Evolutionary conservation across 192 early-diverging fungal genomes (phyloP).

Genomic region (Umbelopsis ramanniana): DNA sequence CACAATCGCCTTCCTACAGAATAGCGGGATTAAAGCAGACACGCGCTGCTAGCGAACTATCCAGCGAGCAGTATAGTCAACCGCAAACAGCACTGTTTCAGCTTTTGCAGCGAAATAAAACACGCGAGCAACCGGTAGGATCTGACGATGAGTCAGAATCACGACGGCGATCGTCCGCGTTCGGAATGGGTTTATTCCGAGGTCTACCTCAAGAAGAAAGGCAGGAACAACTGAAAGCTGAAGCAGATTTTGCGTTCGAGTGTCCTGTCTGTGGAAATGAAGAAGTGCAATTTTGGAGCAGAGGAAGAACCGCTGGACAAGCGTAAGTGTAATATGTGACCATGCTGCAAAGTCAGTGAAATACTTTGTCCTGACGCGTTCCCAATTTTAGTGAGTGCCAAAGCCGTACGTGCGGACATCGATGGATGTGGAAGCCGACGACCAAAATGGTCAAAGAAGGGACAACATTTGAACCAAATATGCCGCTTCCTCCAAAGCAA

Average conservation of each 20-base stretch:
- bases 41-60: neutral
- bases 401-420: neutral
- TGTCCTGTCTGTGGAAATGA: slow-evolving; percentile 6
- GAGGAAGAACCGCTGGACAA: slow-evolving; percentile 19
- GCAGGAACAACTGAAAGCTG: slow-evolving; percentile 3
- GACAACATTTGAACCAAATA: slow-evolving; percentile 1
- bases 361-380: neutral
- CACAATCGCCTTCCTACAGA: neutral
- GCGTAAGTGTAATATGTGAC: neutral
- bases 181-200: slow-evolving; percentile 15
- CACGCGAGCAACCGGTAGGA: neutral
- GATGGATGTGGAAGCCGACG: slow-evolving; percentile 21
- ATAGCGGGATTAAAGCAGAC: neutral
- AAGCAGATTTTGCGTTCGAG: slow-evolving; percentile 11
- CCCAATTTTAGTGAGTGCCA: neutral
- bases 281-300: slow-evolving; percentile 10
- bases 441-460: slow-evolving; percentile 12
- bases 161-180: slow-evolving; percentile 1
- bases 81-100: neutral
- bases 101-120: neutral
- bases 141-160: slow-evolving; percentile 1
- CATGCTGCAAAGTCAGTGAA: neutral
- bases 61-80: neutral
- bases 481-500: slow-evolving; percentile 3
- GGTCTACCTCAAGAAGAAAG: slow-evolving; percentile 4